phyloP scores from a whole-genome alignment of 495 filamentous ascomycete genomes.

The Neurospora discreta region DNA sequence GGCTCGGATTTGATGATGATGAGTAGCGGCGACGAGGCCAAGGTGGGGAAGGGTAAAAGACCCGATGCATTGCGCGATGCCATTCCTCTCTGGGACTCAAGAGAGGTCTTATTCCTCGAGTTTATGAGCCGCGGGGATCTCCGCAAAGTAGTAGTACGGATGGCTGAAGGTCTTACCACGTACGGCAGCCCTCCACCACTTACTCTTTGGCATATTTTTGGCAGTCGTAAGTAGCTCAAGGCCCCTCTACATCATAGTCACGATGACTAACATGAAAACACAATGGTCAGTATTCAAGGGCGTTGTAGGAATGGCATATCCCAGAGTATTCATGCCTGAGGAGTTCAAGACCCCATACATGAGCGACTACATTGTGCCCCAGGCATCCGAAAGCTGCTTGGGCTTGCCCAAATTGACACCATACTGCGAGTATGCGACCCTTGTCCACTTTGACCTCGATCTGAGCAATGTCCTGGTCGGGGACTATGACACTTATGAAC shows the following conservation, averaged over 20 bases:
- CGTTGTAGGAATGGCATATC: constrained; percentile 8
- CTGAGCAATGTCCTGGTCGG: constrained; percentile 3
- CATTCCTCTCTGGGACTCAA: neutral
- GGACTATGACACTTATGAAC: neutral
- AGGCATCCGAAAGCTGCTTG: neutral
- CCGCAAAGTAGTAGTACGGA: neutral
- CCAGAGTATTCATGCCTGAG: neutral
- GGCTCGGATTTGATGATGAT: neutral
- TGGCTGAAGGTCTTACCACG: neutral
- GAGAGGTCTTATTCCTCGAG: constrained; percentile 3
- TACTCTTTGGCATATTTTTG: constrained; percentile 7
- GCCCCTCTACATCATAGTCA: neutral
- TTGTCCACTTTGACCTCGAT: constrained; percentile 8
- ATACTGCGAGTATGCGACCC: neutral
- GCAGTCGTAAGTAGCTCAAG: constrained; percentile 2
- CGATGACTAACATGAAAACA: neutral
- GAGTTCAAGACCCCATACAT: neutral
- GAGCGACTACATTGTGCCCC: neutral
- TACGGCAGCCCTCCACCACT: neutral
- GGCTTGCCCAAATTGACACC: neutral
- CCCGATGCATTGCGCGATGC: neutral
- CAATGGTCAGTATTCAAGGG: constrained; percentile 3
- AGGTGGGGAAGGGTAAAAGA: neutral
- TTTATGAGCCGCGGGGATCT: constrained; percentile 6
- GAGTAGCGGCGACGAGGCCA: neutral